phyloP scores from a whole-genome alignment of 768 basidiomycete genomes.

The Russula griseocarnosa region DNA sequence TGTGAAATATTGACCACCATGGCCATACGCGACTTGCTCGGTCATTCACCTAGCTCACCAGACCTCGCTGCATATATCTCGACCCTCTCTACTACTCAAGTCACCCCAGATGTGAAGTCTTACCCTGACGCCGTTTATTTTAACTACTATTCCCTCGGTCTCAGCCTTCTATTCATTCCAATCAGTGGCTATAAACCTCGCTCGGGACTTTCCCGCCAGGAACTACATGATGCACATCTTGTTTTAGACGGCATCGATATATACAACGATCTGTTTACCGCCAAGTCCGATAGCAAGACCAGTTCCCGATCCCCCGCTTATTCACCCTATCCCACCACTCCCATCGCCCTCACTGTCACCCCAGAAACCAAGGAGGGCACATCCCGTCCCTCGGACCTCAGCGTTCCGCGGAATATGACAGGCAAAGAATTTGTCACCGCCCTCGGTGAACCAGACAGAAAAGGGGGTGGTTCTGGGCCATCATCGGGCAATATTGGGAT shows the following conservation, averaged over 20 bases:
- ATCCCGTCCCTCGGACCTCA: constrained; percentile 40
- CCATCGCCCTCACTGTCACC: constrained; percentile 46
- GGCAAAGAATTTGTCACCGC: constrained; percentile 73
- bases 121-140: constrained; percentile 84
- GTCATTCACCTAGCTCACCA: constrained; percentile 48
- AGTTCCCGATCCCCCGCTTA: constrained; percentile 47
- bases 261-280: constrained; percentile 56
- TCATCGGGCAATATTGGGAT: constrained; percentile 82
- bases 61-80: constrained; percentile 44
- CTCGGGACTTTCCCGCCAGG: constrained; percentile 42
- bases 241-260: constrained; percentile 73
- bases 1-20: constrained; percentile 3
- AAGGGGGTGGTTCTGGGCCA: constrained; percentile 88
- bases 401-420: constrained; percentile 48
- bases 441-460: constrained; percentile 84
- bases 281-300: constrained; percentile 31
- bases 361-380: constrained; percentile 28
- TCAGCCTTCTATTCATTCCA: constrained; percentile 78
- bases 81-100: constrained; percentile 26
- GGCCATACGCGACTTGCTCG: constrained; percentile 43
- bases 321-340: constrained; percentile 52
- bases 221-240: constrained; percentile 50
- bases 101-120: constrained; percentile 64
- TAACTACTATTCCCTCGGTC: constrained; percentile 74
- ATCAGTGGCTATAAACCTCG: constrained; percentile 57